These are phyloP conservation scores for Alternaria atra DNA, from an alignment of 2,329 filamentous ascomycete species.

Conservation along the genomic window DNA sequence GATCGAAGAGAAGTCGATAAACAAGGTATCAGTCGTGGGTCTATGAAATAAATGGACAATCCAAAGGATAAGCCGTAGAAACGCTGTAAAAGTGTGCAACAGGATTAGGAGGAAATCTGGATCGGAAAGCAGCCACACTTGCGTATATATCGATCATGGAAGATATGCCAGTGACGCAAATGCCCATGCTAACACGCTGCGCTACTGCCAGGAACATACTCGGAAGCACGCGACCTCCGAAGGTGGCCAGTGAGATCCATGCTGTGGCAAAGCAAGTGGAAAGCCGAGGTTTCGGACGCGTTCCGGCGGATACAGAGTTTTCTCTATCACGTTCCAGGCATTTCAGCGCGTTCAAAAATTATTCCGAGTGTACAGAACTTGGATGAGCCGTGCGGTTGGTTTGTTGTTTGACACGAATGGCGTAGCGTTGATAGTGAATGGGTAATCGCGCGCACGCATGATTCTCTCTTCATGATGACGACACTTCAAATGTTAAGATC, in stretches of 20 bases:
- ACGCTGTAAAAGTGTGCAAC: not conserved
- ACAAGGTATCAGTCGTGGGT: not conserved
- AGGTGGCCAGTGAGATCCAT: conserved; percentile 26
- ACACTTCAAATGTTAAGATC: conserved; percentile 4
- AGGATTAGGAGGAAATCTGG: not conserved
- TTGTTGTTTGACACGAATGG: not conserved
- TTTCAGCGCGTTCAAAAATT: not conserved
- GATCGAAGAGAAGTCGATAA: conserved; percentile 9
- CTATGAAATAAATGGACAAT: not conserved
- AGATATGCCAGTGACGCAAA: conserved; percentile 37
- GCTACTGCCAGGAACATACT: conserved; percentile 38
- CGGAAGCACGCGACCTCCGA: conserved; percentile 36
- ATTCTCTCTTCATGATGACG: conserved; percentile 3
- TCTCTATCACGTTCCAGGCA: not conserved
- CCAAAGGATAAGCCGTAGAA: not conserved
- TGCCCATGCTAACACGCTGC: conserved; percentile 21
- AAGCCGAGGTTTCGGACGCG: conserved; percentile 31
- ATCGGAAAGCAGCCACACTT: not conserved
- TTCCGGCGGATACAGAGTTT: conserved; percentile 17
- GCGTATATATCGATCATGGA: conserved; percentile 11
- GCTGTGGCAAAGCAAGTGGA: conserved; percentile 24
- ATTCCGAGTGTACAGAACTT: not conserved
- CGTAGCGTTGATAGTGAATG: not conserved
- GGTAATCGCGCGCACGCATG: not conserved
- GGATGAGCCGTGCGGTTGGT: not conserved